Evolutionary conservation across 345 rosid species (phyloP), one percentile per base, ranked within the genome.

Genomic region (Gossypium arboreum): DNA sequence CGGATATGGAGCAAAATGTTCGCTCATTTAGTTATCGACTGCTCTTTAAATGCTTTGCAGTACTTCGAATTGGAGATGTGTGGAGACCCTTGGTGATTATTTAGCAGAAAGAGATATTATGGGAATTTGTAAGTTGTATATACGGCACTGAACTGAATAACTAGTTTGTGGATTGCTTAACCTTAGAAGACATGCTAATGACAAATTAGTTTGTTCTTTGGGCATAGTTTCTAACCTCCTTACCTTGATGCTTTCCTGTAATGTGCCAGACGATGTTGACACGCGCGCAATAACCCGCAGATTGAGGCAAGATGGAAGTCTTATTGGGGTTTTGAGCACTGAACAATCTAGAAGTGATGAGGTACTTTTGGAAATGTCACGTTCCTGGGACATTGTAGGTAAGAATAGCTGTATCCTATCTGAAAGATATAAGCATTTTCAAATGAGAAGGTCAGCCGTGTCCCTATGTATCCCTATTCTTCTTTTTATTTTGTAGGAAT

Each of bases 241-340:
- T 67, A 41, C 24, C 74, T 10, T 47, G 64, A 15, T 72, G 56
- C 54, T 56, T 47, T 66, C 76, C 47, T 34, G 3, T 43, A 62
- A 39, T 68, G 12, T 72, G 15, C 76, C 81, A 95, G 98, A 87
- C 87, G 98, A 96, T 83, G 91, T 91, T 71, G 98, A 95, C 76
- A 95, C 97, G 1, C 90, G 97, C 72, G 97, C 99, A 71, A 96
- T 96, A 76, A 96, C 98, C 62, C 89, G 94, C 41, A 86, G 98
- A 68, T 81, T 93, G 78, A 90, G 98, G 84, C 89, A 96, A 86
- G 95, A 91, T 71, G 99, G 98, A 79, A 96, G 97, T 81, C 97
- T 96, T 79, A 87, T 89, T 18, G 97, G 99, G 72, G 94, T 93
- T 29, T 79, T 95, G 75, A 93, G 97, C 87, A 91, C 98, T 1